Base-by-base conservation (phyloP, 148 eudicot species). In the Rhododendron kiyosumense region DNA sequence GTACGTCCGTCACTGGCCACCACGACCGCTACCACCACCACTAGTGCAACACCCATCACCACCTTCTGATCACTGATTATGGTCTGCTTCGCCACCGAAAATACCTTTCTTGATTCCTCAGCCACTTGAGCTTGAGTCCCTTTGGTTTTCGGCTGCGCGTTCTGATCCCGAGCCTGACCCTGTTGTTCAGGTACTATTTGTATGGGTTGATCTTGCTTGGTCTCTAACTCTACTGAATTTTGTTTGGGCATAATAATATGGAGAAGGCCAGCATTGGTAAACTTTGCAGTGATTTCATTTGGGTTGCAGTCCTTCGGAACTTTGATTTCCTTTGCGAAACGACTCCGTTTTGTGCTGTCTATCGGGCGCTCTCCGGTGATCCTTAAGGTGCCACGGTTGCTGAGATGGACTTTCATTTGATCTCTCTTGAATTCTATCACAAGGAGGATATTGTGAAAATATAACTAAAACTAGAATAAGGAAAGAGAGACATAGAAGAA, bases 351-450 rank as follows among this genome's bases (percentile, higher is more conserved):
- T 12, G 88, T 46, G 36, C 88, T 83, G 13, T 88, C 92, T 5
- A 86, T 2, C 30, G 85, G 89, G 30, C 89, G 87, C 49, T 91
- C 97, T 83, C 96, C 98, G 6, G 90, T 88, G 24, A 95, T 90
- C 86, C 89, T 93, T 15, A 95, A 88, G 86, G 73, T 85, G 43
- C 94, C 93, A 5, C 15, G 81, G 75, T 86, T 88, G 88, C 83
- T 92, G 34, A 93, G 73, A 75, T 89, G 90, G 20, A 94, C 95
- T 85, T 79, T 90, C 81, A 95, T 76, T 67, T 95, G 94, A n/a
- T 94, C 94, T 87, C 86, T 95, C 84, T 90, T 93, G 90, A 95
- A 95, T 7, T 88, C 96, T 94, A 81, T 49, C 20, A 73, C 67
- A 49, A 1, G 4, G 7, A 54, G 61, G 61, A 17, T 54, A 54